Evolutionary conservation across 2,329 filamentous ascomycete genomes (phyloP), one percentile per base, ranked within the genome.

Genomic region (Tolypocladium ophioglossoides): DNA sequence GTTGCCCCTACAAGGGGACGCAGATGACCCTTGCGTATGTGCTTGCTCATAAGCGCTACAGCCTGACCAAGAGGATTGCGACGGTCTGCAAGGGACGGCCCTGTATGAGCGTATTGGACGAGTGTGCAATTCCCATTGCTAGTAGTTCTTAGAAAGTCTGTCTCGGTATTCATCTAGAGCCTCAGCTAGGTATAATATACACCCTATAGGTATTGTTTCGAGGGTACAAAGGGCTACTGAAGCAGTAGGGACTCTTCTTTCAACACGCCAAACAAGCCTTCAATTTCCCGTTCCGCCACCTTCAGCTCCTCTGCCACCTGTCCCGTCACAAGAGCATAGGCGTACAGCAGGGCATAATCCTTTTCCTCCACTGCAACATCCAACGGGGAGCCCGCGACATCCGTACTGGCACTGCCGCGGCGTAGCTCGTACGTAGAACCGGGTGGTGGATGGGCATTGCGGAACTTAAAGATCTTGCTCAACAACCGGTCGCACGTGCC

Each of bases 311-410:
- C 78, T 4, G 79, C 79, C 14, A 85, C 75, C 65, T 84, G 80
- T 35, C 79, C 78, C 1, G 82, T 84, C 44, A 85, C 79, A 37
- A 85, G 70, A 11, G 79, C 86, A 71, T 95, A 96, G n/a, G 91
- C 89, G 71, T 96, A 96, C n/a, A 96, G 72, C 60, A 96, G 72
- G 58, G 91, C 89, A 67, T 91, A 96, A 65, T 96, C 91, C 57
- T 81, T 78, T 65, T 89, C 86, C 56, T 80, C 82, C 3, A 82
- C 77, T 10, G 67, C 61, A 1, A 50, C 37, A 14, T 20, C 35
- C 4, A 16, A 18, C 27, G 30, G 24, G 9, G 46, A 7, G 14
- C 34, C 27, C 18, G 51, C 34, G 6, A 38, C 34, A 4, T 34
- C 35, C 10, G 49, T 46, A 18, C 41, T 34, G 27, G 24, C 37